Base-by-base conservation (phyloP, 208 protist species). In the Crithidia acanthocephali region DNA sequence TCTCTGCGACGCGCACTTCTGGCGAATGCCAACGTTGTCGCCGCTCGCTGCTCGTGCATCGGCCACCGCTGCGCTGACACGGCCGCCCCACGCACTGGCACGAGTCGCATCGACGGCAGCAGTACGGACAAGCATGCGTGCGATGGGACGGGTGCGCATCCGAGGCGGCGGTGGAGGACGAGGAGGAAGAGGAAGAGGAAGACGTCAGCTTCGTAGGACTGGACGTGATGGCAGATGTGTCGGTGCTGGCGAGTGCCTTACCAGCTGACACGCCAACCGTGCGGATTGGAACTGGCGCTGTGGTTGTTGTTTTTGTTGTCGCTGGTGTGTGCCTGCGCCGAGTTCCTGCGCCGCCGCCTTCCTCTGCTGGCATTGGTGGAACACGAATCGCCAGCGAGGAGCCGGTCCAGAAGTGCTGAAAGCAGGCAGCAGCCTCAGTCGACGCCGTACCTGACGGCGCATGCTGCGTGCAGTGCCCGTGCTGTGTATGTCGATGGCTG, bases 161-260 rank as follows among this genome's bases (percentile, higher is more conserved):
- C n/a, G n/a, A n/a, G n/a, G n/a, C n/a, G n/a, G n/a, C n/a, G n/a
- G n/a, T n/a, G n/a, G n/a, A n/a, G n/a, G n/a, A n/a, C n/a, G 65
- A 62, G 0, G 59, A 30, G 0, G 51, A 55, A 48, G 65, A 62
- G 1, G 50, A 35, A 0, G 51, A 55, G 6, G 72, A 72, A 27
- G 65, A 68, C 16, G 72, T 62, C 27, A 56, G 27, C 40, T 55
- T 72, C 32, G 72, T 68, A n/a, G 72, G 59, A 28, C 58, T 68
- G 27, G 50, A 59, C 37, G 58, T 72, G 32, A 72, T n/a, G 9
- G 51, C 72, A 7, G 72, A 78, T 50, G 65, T 72, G 37, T 78
- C 72, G 8, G 66, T 72, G 52, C 72, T 78, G 33, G 42, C 60
- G 18, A 56, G 27, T 40, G 20, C 32, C 30, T 67, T 50, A 4